Conservation (phyloP, 345 rosid genomes). For the Iberis pinnata region DNA sequence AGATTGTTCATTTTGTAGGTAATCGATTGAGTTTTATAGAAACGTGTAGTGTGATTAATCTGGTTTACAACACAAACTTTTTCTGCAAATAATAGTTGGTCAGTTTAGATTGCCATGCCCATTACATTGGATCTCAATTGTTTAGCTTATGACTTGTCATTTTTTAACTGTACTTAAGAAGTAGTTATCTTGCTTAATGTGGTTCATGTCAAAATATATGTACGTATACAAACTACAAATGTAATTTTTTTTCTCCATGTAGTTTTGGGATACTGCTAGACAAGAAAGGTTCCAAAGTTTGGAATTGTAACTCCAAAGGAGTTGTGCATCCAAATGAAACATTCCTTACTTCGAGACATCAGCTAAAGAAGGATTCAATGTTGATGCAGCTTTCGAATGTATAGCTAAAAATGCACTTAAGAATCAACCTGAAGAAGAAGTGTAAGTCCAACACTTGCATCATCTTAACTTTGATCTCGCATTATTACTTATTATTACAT, state of each 20-base stretch:
- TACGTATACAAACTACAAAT: neutral
- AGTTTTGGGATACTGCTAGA: conserved; percentile 87
- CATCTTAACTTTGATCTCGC: neutral
- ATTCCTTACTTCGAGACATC: conserved; percentile 92
- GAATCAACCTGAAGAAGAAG: conserved; percentile 80
- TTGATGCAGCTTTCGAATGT: conserved; percentile 23
- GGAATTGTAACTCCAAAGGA: conserved; percentile 86
- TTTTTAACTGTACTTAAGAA: no score
- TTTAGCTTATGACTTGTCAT: neutral
- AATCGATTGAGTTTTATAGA: no score
- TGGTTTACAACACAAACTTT: no score
- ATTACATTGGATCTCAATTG: neutral
- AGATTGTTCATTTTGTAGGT: conserved; percentile 87
- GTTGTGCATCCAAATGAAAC: conserved; percentile 92
- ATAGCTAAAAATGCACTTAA: conserved; percentile 83
- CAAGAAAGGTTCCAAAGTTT: conserved; percentile 90
- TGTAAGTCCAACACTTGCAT: conserved; percentile 38
- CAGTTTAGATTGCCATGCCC: no score
- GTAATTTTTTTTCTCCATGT: neutral
- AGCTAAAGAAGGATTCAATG: conserved; percentile 42
- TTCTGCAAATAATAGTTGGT: no score
- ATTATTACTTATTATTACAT: no score
- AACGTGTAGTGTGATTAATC: no score
- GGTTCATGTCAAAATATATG: neutral
- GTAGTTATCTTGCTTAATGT: no score